These are phyloP conservation scores for Colletotrichum eremochloae DNA, from an alignment of 2,329 filamentous ascomycete genomes.

Conservation along the genomic window DNA sequence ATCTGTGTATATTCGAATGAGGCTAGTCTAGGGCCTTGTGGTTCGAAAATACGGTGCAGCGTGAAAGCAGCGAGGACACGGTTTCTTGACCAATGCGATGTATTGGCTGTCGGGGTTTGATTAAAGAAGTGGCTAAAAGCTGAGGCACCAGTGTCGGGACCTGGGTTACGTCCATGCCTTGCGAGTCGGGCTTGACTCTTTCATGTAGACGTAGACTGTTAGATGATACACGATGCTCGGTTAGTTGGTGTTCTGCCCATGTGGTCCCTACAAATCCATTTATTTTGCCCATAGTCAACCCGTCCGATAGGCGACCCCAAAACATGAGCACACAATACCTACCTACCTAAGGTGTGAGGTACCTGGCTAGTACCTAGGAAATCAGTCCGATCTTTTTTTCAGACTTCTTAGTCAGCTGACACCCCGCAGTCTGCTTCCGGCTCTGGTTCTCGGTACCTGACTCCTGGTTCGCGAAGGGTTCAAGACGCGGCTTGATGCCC, in stretches of 20 bases:
- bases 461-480: slow-evolving; percentile 9
- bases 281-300: too few relatives aligned
- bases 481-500: slow-evolving; percentile 9
- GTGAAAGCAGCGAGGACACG: not conserved
- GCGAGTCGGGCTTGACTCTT: not conserved
- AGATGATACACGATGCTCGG: not conserved
- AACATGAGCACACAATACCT: too few relatives aligned
- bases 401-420: slow-evolving; percentile 7
- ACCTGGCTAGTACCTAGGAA: too few relatives aligned
- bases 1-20: slow-evolving; percentile 1
- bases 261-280: too few relatives aligned
- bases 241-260: not conserved
- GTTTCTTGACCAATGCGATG: slow-evolving; percentile 2
- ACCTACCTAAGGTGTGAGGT: too few relatives aligned
- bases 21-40: slow-evolving; percentile 8
- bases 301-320: too few relatives aligned
- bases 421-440: slow-evolving; percentile 24
- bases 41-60: not conserved
- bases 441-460: slow-evolving; percentile 31
- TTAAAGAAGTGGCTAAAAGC: not conserved
- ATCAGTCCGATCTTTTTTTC: not conserved
- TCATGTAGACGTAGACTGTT: not conserved
- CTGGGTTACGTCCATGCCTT: not conserved
- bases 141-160: not conserved
- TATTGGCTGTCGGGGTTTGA: not conserved